Conservation (phyloP, 768 basidiomycete species). For the Boletus tomentosulus region DNA sequence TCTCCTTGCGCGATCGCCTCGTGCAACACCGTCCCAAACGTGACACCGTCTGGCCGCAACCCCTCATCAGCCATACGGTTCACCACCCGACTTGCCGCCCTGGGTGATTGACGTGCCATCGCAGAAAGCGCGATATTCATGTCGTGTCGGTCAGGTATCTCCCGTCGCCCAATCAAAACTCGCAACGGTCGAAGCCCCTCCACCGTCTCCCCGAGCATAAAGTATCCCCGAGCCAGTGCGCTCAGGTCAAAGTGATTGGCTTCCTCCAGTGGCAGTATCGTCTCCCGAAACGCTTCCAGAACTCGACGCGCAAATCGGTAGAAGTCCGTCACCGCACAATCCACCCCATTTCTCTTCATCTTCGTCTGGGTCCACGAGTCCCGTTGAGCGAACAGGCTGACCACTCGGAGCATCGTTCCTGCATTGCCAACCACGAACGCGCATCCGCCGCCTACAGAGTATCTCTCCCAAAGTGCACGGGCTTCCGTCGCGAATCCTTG, state of each 20-base stretch:
- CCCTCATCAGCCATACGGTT: slow-evolving; percentile 46
- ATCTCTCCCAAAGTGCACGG: slow-evolving; percentile 55
- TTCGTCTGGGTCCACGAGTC: slow-evolving; percentile 16
- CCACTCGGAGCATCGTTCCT: slow-evolving; percentile 38
- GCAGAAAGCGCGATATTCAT: slow-evolving; percentile 59
- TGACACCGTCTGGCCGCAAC: slow-evolving; percentile 48
- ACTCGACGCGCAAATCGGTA: slow-evolving; percentile 44
- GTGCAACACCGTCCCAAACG: slow-evolving; percentile 62
- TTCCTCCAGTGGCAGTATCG: slow-evolving; percentile 43
- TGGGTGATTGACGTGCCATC: slow-evolving; percentile 47
- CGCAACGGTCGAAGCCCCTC: slow-evolving; percentile 48
- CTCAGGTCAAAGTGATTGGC: slow-evolving; percentile 52
- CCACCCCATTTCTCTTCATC: slow-evolving; percentile 2
- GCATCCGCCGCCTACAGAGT: slow-evolving; percentile 40
- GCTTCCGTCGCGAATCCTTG: slow-evolving; percentile 47
- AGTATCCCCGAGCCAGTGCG: slow-evolving; percentile 58
- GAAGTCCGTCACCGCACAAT: slow-evolving; percentile 9
- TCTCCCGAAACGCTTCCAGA: slow-evolving; percentile 38
- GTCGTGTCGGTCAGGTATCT: slow-evolving; percentile 60
- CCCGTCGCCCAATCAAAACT: slow-evolving; percentile 42
- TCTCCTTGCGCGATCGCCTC: slow-evolving; percentile 47
- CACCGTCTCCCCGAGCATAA: slow-evolving; percentile 47
- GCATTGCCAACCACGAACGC: slow-evolving; percentile 42
- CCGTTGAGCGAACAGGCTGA: slow-evolving; percentile 38
- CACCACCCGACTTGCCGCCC: slow-evolving; percentile 44